phyloP scores from a whole-genome alignment of 2,329 filamentous ascomycete species.

The Trichoderma lentiforme region DNA sequence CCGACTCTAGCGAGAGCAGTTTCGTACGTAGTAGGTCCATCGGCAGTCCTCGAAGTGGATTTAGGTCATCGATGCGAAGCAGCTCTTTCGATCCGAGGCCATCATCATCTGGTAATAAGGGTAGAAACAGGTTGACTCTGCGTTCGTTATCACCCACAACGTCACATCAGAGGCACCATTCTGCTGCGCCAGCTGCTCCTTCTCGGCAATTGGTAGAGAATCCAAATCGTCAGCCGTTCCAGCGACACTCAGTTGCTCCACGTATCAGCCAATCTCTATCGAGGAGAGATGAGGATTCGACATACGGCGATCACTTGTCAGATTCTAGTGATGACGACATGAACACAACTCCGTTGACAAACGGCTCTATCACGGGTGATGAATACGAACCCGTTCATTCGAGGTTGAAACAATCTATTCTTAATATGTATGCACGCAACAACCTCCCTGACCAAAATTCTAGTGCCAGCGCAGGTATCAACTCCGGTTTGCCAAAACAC shows the following conservation, averaged over 20 bases:
- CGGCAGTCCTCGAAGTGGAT: conserved; percentile 50
- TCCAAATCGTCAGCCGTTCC: conserved; percentile 46
- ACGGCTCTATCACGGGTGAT: conserved; percentile 21
- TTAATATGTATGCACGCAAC: conserved; percentile 23
- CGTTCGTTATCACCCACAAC: conserved; percentile 67
- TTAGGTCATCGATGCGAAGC: conserved; percentile 71
- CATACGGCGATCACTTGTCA: conserved; percentile 63
- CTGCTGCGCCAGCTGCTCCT: conserved; percentile 38
- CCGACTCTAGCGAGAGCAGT: conserved; percentile 74
- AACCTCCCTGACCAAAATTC: conserved; percentile 39
- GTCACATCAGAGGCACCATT: conserved; percentile 47
- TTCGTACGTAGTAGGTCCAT: conserved; percentile 64
- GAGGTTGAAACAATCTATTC: conserved; percentile 20
- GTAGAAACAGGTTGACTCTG: conserved; percentile 64
- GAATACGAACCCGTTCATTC: conserved; percentile 22
- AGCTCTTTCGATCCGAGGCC: conserved; percentile 24
- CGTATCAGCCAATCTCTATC: conserved; percentile 34
- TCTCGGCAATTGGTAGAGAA: conserved; percentile 9
- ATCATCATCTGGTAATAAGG: conserved; percentile 30
- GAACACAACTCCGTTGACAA: conserved; percentile 16
- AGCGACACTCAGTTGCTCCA: conserved; percentile 39
- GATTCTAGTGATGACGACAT: conserved; percentile 63
- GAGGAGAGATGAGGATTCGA: conserved; percentile 39
- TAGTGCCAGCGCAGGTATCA: background rate
- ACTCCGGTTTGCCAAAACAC: background rate